Evolutionary conservation across 345 rosid species (phyloP), one percentile per base, ranked within the genome.

Genomic region (Dipteronia sinensis): DNA sequence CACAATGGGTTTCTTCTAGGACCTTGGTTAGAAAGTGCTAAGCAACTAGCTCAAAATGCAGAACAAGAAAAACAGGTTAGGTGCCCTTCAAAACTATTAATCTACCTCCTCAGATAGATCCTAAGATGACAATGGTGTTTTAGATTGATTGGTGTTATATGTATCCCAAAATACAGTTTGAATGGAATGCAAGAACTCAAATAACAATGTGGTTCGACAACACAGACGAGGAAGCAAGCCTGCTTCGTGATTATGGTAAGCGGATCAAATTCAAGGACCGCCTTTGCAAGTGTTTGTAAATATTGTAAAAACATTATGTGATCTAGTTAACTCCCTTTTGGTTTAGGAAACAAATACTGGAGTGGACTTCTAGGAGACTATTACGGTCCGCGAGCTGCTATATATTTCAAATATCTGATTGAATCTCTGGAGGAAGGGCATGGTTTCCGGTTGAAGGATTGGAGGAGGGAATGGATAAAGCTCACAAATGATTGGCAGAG

Each of bases 201-300:
- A 85, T 91, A 87, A 89, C 95, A 20, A 91, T 91, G 95, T 89
- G 95, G 93, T 89, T 82, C 25, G 92, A 91, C 88, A 91, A 86
- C 86, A 86, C 89, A 6, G 85, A 78, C 63, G 92, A 79, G 68
- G 90, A 89, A 76, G 93, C 93, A 66, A 91, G 95, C 83, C 87
- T 91, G 70, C 89, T 91, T 47, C 90, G 89, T 2, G 93, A 91
- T 64, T 89, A 89, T 47, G 95, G 93, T 89, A 82, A 66, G 81
- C 13, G 31, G 22, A 74, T 68, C 22, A 29, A 59, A 53, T 16
- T 53, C 64, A 59, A 25, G 47, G 6, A 23, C 29, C 20, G 46
- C 42, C 65, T 4, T 34, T 34, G 38, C 38, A 34, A 34, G 38
- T 34, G 38, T 34, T 34, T 3, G 38, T 34, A 34, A 34, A 34